phyloP scores from a whole-genome alignment of 2,329 filamentous ascomycete species.

The Laburnicola sp. region DNA sequence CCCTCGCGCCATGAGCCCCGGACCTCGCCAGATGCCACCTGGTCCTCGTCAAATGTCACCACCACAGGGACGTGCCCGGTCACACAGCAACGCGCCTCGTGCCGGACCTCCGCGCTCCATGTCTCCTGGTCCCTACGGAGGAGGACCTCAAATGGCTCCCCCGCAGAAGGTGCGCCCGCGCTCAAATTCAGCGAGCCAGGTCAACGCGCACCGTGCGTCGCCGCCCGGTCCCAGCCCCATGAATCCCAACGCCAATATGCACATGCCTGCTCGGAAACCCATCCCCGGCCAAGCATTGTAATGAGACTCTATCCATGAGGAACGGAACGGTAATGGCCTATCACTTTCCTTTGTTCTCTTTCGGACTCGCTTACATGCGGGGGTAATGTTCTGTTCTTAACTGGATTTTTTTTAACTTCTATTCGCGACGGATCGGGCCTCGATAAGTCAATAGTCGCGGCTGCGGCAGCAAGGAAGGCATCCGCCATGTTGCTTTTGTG shows the following conservation, averaged over 20 bases:
- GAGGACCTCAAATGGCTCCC: constrained; percentile 38
- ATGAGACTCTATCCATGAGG: constrained; percentile 34
- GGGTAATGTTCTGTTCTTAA: background rate
- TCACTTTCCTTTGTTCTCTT: constrained; percentile 1
- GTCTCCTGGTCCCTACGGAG: constrained; percentile 46
- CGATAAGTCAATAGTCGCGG: background rate
- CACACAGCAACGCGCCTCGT: constrained; percentile 46
- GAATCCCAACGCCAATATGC: constrained; percentile 33
- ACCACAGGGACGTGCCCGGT: constrained; percentile 35
- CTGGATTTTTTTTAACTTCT: constrained; percentile 3
- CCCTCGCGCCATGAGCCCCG: constrained; percentile 38
- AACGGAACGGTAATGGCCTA: constrained; percentile 22
- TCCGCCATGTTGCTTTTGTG: background rate
- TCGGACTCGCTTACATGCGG: background rate
- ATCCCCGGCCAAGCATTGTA: constrained; percentile 53
- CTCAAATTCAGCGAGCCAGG: constrained; percentile 44
- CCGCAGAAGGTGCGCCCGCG: constrained; percentile 40
- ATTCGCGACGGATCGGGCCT: constrained; percentile 9
- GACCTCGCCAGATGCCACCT: too few species aligned
- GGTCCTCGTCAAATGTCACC: constrained; percentile 20
- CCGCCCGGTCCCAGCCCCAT: constrained; percentile 44
- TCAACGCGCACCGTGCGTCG: constrained; percentile 31
- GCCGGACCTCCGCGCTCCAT: constrained; percentile 41
- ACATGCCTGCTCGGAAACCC: constrained; percentile 50
- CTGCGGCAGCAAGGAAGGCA: constrained; percentile 7